Percentiles rank a stretch among this genome's conserved stretches.
Evolutionary conservation across 805 yeast species (phyloP).

Genomic region (Diddensiella santjacobensis): DNA sequence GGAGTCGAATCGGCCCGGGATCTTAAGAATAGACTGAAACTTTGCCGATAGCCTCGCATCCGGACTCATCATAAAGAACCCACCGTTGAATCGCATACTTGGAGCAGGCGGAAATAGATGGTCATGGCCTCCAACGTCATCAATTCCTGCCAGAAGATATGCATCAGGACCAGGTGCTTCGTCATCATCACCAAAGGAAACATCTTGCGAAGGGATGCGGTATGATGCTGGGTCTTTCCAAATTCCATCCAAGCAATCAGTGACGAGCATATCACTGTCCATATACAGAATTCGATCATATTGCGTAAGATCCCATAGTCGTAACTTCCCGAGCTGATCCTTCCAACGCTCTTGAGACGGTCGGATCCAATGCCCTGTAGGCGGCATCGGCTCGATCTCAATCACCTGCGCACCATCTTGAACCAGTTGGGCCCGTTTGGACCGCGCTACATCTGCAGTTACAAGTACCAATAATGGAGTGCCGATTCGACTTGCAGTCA

Average conservation of each 20-base stretch:
- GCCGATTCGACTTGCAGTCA: slow-evolving; percentile 2
- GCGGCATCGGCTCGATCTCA: slow-evolving; percentile 4
- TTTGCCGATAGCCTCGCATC: slow-evolving; percentile 5
- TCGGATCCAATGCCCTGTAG: slow-evolving; percentile 4
- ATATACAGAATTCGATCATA: slow-evolving; percentile 15
- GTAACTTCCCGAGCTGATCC: slow-evolving; percentile 15
- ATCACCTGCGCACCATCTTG: slow-evolving; percentile 13
- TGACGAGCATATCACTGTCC: slow-evolving; percentile 15
- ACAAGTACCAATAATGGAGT: slow-evolving; percentile 15
- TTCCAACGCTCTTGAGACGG: slow-evolving; percentile 10
- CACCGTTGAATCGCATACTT: slow-evolving; percentile 12
- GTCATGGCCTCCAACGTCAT: slow-evolving; percentile 8
- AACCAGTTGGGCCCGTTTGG: slow-evolving; percentile 12
- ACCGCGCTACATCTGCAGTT: slow-evolving; percentile 9
- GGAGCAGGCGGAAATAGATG: slow-evolving; percentile 13
- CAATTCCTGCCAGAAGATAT: slow-evolving; percentile 15
- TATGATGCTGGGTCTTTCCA: slow-evolving; percentile 12
- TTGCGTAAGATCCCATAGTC: slow-evolving; percentile 9
- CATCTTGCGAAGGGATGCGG: not conserved
- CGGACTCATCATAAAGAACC: slow-evolving; percentile 14
- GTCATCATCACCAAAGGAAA: slow-evolving; percentile 4
- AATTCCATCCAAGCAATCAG: slow-evolving; percentile 9
- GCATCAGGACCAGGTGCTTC: slow-evolving; percentile 10
- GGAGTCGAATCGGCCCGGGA: slow-evolving; percentile 9
- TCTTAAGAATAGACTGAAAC: slow-evolving; percentile 5